A percentile compares a stretch with the other conserved stretches of the same genome.
phyloP scores from a whole-genome alignment of 2,329 filamentous ascomycete genomes.

The Fusarium secorum region DNA sequence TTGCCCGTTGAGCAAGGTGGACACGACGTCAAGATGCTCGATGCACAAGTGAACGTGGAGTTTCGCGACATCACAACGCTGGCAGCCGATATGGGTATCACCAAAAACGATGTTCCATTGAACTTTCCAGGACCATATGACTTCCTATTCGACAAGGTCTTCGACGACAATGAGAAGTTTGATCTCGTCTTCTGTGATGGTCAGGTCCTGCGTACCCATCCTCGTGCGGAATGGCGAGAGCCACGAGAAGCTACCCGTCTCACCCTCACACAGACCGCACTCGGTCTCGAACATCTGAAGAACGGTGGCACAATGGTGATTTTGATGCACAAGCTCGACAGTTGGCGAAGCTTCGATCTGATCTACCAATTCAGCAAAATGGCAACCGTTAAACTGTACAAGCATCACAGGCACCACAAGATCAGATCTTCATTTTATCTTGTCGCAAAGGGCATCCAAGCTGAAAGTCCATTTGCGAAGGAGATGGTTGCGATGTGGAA shows the following conservation, averaged over 20 bases:
- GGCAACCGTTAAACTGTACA: slow-evolving; percentile 49
- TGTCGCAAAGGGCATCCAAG: slow-evolving; percentile 54
- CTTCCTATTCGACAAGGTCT: slow-evolving; percentile 27
- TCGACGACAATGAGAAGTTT: slow-evolving; percentile 39
- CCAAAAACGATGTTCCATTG: slow-evolving; percentile 39
- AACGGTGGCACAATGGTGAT: slow-evolving; percentile 59
- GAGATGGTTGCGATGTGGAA: slow-evolving; percentile 52
- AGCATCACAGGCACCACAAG: slow-evolving; percentile 51
- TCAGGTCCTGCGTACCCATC: slow-evolving; percentile 53
- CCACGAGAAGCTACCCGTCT: slow-evolving; percentile 49
- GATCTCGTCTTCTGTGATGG: slow-evolving; percentile 59
- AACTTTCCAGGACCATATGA: slow-evolving; percentile 26
- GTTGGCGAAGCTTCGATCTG: slow-evolving; percentile 47
- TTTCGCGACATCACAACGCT: slow-evolving; percentile 61
- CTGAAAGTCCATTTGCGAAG: slow-evolving; percentile 42
- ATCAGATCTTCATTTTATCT: slow-evolving; percentile 62
- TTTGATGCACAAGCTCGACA: slow-evolving; percentile 59
- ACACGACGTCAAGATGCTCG: slow-evolving; percentile 46
- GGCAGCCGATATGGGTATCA: slow-evolving; percentile 53
- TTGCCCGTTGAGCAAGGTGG: slow-evolving; percentile 53
- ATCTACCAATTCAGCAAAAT: slow-evolving; percentile 54
- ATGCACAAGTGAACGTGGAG: not conserved
- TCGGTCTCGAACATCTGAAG: slow-evolving; percentile 56
- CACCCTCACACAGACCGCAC: slow-evolving; percentile 49
- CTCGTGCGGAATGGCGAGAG: slow-evolving; percentile 45